Percentiles rank a stretch among this genome's conserved stretches.
These are phyloP conservation scores for Suhomyces wounanorum DNA, from an alignment of 1,139 yeast genomes.

Conservation along the genomic window DNA sequence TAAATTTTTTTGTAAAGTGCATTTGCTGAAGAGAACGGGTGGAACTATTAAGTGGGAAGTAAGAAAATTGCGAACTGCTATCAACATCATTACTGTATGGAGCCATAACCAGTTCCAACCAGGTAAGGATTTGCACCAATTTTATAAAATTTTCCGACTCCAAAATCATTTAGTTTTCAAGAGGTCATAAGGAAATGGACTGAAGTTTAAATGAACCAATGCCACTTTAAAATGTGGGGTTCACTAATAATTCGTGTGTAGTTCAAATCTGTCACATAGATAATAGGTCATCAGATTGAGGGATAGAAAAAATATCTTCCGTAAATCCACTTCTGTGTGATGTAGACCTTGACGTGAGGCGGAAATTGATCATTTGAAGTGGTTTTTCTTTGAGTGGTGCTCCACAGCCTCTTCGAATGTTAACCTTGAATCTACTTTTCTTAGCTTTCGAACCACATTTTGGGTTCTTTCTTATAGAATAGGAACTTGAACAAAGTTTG, in stretches of 20 bases:
- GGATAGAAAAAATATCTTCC: conserved; percentile 16
- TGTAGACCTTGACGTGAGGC: neutral
- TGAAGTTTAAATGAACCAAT: too few relatives aligned
- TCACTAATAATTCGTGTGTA: neutral
- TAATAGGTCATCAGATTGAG: neutral
- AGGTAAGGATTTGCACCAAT: too few relatives aligned
- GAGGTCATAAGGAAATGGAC: too few relatives aligned
- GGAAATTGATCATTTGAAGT: neutral
- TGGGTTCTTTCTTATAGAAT: neutral
- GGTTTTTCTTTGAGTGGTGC: neutral
- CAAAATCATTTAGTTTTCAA: neutral
- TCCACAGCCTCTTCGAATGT: neutral
- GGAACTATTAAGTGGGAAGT: too few relatives aligned
- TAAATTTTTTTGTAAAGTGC: too few relatives aligned
- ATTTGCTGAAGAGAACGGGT: too few relatives aligned
- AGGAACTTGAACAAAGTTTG: neutral
- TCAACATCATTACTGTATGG: too few relatives aligned
- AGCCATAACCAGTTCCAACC: too few relatives aligned
- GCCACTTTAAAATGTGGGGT: neutral
- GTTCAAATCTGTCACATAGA: neutral
- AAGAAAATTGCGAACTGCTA: too few relatives aligned
- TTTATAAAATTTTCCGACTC: too few relatives aligned
- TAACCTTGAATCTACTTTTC: neutral
- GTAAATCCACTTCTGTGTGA: conserved; percentile 9
- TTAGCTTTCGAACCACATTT: neutral